Base-by-base conservation (phyloP, 768 basidiomycete genomes). In the Clavulina sp. region DNA sequence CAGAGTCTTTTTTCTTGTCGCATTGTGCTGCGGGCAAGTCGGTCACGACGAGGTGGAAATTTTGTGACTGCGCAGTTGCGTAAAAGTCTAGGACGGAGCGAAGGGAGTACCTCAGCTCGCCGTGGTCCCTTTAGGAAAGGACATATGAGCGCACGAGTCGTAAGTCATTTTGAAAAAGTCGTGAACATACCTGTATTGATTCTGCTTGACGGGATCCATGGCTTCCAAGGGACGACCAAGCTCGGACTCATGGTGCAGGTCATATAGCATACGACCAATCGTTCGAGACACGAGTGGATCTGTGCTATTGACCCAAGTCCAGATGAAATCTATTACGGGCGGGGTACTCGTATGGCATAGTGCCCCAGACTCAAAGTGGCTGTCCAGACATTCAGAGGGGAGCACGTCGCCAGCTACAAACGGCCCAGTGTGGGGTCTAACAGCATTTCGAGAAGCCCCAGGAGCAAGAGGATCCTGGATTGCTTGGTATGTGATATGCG, bases 21-120 rank as follows among this genome's bases (percentile, higher is more conserved):
- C 57, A 57, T 3, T 30, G 38, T 3, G 55, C 47, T 49, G 52
- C 56, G 48, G 51, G 3, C 53, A 52, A 53, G 30, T 60, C 60
- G 23, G 53, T 48, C 3, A 55, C 57, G 36, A 62, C 47, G 51
- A 62, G 41, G 38, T 58, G 56, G 13, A 62, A 26, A 1, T 51
- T 53, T 1, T 51, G 26, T 6, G 52, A 38, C 21, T 36, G 40
- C 4, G 28, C 5, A n/a, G n/a, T n/a, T 4, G 47, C 18, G 36
- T 61, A 48, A 9, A 57, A 40, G 0, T 46, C 28, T 2, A 59
- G 7, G 19, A 54, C 56, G 5, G 61, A 60, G 18, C 62, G 58
- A 1, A 63, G 40, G 1, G 61, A 62, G 55, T 52, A 60, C 16
- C 58, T 55, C 1, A 63, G 54, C 28, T 63, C 62, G 43, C 58